Base-by-base conservation (phyloP, 768 basidiomycete genomes). In the Boletellus ananas region DNA sequence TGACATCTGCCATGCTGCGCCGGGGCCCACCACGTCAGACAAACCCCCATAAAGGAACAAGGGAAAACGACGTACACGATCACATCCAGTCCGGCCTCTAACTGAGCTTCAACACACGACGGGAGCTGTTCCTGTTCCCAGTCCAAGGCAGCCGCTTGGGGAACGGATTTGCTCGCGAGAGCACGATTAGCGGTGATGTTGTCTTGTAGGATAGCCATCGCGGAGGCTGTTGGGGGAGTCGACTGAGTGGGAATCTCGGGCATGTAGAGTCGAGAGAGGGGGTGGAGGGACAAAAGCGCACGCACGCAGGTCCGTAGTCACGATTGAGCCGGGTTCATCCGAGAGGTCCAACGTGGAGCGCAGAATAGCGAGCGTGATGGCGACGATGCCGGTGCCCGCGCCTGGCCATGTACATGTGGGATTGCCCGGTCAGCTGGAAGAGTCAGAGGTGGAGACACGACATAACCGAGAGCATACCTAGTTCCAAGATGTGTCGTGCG, bases 1-100 rank as follows among this genome's bases (percentile, higher is more conserved):
- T 86, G 8, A 94, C 90, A 59, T 96, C 94, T 12, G 92, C 89
- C 83, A 94, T 91, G 38, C 92, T 94, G 57, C n/a, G 34, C 21
- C 14, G 18, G 8, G 23, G 4, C 13, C 12, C 10, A 33, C 43
- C 27, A 38, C 12, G 35, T 50, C 29, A 51, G 40, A 47, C 9
- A 3, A 17, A 13, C 6, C 6, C 14, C 1, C 3, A 23, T 23
- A 5, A 25, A 3, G 23, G 21, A 20, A 13, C 1, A 3, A 33
- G 21, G 29, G 46, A 44, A 27, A 31, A 9, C 18, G 10, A 74
- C 86, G 51, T 66, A 90, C 89, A 92, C 65, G 45, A 95, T 80
- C 34, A 80, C 70, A 60, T 91, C 83, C 34, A 89, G 70, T 6
- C 74, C 70, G 13, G 53, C 54, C 5, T 56, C 65, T 6, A 74